phyloP scores from a whole-genome alignment of 1,139 yeast genomes.

The Geotrichum siamense region DNA sequence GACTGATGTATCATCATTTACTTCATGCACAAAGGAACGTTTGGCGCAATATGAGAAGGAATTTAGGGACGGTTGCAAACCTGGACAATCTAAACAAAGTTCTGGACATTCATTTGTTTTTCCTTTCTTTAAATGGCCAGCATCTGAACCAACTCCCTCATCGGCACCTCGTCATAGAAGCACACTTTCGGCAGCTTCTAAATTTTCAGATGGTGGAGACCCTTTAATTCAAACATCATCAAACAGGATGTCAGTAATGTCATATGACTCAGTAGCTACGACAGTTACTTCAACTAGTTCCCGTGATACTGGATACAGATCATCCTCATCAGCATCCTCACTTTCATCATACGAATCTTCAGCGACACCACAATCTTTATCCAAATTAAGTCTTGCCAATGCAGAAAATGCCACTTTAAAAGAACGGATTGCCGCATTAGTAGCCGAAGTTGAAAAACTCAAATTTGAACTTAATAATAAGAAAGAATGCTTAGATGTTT shows the following conservation, averaged over 20 bases:
- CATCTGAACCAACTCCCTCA: conserved; percentile 6
- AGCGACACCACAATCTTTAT: background rate
- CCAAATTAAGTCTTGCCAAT: conserved; percentile 6
- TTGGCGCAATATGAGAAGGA: conserved; percentile 27
- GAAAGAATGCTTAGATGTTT: conserved; percentile 10
- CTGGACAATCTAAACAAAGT: conserved; percentile 7
- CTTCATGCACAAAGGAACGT: conserved; percentile 24
- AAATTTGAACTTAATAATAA: conserved; percentile 16
- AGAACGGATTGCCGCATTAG: conserved; percentile 15
- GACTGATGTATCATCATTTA: conserved; percentile 39
- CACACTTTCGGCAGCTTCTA: conserved; percentile 1
- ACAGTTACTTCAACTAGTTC: conserved; percentile 6
- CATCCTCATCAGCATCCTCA: conserved; percentile 16
- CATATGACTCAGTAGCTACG: conserved; percentile 12
- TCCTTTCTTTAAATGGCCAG: conserved; percentile 16
- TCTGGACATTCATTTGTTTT: conserved; percentile 6
- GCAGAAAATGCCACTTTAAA: conserved; percentile 13
- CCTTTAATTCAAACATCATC: background rate
- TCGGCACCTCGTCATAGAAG: conserved; percentile 1
- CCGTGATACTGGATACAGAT: conserved; percentile 5
- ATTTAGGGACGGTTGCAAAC: conserved; percentile 20
- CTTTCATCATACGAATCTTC: conserved; percentile 16
- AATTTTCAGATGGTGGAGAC: background rate
- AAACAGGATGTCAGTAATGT: conserved; percentile 12
- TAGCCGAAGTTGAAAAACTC: conserved; percentile 18